Base-by-base conservation (phyloP, 1,284 basidiomycete species). In the Sporisorium scitamineum region DNA sequence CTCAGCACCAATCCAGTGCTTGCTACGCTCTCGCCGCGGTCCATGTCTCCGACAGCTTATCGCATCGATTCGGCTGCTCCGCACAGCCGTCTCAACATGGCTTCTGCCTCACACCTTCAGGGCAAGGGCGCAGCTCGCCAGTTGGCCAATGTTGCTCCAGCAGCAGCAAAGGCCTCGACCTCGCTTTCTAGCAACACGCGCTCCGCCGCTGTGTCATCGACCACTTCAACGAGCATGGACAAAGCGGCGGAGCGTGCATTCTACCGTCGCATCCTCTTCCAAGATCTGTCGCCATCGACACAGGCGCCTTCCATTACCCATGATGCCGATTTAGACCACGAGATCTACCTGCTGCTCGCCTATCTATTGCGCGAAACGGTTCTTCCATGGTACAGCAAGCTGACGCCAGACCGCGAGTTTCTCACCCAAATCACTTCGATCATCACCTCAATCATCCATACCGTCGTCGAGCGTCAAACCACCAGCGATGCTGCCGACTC, bases 321-420 rank as follows among this genome's bases (percentile, higher is more conserved):
- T 11, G 70, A 70, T 26, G 37, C 41, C 14, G 58, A 63, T 22
- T 61, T 79, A 14, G 78, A 80, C 44, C 78, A 79, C 51, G 69
- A 76, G 44, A 52, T 73, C 57, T 62, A 67, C 27, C 53, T 79
- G 31, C 51, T 80, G 18, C 59, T 80, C 2, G 74, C 79, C 18
- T 74, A 76, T 26, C 66, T 78, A 1, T 18, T 80, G 57, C 66
- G 78, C 37, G 68, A 69, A 34, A 71, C 78, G 8, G 72, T 80
- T n/a, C 61, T 80, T 34, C 75, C 77, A 0, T 80, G 79, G 79
- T 79, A 77, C 51, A 61, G 66, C 63, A 72, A 73, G 54, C 50
- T 80, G 31, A 80, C 77, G 14, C 77, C 77, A 3, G 75, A 80
- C 29, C 70, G 79, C 22, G 70, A 78, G 41, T 66, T 80, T 5